Evolutionary conservation across 2,329 filamentous ascomycete genomes (phyloP), one percentile per base, ranked within the genome.

Genomic region (Talaromyces sp.): DNA sequence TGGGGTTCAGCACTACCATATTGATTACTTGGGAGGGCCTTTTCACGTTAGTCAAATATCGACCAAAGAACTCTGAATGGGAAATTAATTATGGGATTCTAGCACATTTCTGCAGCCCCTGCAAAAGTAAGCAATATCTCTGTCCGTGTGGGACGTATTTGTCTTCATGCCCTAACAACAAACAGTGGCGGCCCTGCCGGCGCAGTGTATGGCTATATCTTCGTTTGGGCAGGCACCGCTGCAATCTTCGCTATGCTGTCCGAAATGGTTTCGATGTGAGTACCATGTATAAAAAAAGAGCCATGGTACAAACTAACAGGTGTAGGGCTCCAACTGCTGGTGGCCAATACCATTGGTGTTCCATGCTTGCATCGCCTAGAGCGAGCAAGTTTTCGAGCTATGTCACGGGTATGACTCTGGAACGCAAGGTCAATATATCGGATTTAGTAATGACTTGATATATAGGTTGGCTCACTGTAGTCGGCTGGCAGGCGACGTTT

Each of bases 401-500:
- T 55, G 55, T 61, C 10, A 61, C 60, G 30, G 60, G 60, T 54
- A 60, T 34, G 40, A 18, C 18, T 23, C 23, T 53, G 2, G 7
- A 51, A 27, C 9, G 4, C 8, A 8, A 23, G 23, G 2, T 23
- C 23, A 23, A 23, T 1, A 51, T 51, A 27, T 16, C 27, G 5
- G 44, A 16, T 12, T 12, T 28, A 3, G 10, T 23, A 28, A 10
- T 55, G 42, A 53, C 16, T 52, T 55, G 27, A 54, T 36, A 40
- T 23, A 31, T 23, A 61, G 60, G 60, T 14, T 61, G 55, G 60
- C 47, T 61, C 34, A 61, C 60, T 28, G 64, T 70, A 7, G 65
- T 70, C 30, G 66, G 68, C 51, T 75, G 73, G 73, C 66, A 68
- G n/a, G 69, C 72, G 10, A 63, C 66, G 2, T 65, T 70, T 44